These are phyloP conservation scores for Cytospora leucostoma DNA, from an alignment of 2,329 filamentous ascomycete species.

Conservation along the genomic window DNA sequence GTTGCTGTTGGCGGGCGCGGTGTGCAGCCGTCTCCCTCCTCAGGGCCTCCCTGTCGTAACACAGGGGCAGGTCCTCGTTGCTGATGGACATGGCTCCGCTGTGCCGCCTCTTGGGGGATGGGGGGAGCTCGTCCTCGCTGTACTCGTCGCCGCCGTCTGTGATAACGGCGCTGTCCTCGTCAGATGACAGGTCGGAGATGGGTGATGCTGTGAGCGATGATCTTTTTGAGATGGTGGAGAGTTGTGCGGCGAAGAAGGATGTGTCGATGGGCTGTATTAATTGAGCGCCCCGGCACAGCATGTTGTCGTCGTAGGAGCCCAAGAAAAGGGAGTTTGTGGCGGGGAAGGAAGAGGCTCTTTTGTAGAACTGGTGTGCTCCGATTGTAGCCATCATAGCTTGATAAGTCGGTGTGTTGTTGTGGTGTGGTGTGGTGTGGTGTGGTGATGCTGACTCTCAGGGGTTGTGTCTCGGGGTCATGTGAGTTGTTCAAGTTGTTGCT, in stretches of 20 bases:
- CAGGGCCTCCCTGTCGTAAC: constrained; percentile 26
- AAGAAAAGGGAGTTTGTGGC: constrained; percentile 23
- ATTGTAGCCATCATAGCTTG: constrained; percentile 14
- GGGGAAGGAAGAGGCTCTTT: constrained; percentile 8
- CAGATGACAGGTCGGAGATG: constrained; percentile 12
- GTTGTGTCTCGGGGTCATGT: neutral
- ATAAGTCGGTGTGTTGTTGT: neutral
- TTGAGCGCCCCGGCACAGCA: constrained; percentile 22
- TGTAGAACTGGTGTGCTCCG: constrained; percentile 6
- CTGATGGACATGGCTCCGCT: constrained; percentile 28
- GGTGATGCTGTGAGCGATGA: constrained; percentile 21
- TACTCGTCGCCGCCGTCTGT: constrained; percentile 26
- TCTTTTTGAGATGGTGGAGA: constrained; percentile 19
- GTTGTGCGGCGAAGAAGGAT: constrained; percentile 19
- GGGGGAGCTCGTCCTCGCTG: constrained; percentile 27
- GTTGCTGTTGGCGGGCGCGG: constrained; percentile 21
- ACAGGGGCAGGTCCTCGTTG: constrained; percentile 26
- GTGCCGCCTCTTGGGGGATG: constrained; percentile 25
- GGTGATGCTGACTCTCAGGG: neutral
- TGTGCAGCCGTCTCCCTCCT: constrained; percentile 24
- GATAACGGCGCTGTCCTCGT: constrained; percentile 25
- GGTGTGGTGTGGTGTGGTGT: neutral
- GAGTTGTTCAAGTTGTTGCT: neutral
- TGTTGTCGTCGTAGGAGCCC: constrained; percentile 27
- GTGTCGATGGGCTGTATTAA: constrained; percentile 26